Base-by-base conservation (phyloP, 2,329 filamentous ascomycete species). In the Trichoderma semiorbis region DNA sequence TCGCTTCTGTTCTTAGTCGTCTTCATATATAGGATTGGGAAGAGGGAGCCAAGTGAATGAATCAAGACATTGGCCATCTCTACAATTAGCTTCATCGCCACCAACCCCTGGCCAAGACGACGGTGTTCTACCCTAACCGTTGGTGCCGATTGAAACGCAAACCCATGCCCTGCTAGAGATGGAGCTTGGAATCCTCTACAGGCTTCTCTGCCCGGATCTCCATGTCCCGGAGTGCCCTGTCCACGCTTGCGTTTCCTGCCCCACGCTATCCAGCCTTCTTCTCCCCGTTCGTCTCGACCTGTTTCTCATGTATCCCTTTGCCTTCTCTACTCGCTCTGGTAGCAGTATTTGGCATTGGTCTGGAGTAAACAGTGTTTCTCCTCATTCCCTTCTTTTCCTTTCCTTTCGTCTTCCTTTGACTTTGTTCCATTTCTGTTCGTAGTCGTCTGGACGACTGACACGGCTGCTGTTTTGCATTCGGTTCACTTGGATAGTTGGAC, bases 361-460 rank as follows among this genome's bases (percentile, higher is more conserved):
- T 53, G 39, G 57, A 53, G 67, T 53, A 53, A 58, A 69, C 43
- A 16, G 36, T 50, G 34, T 62, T 62, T 30, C 60, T 62, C 32
- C 43, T 5, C 21, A 14, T 58, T 39, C 12, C 8, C 7, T 34
- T 60, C 36, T 24, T 57, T 63, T 36, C 30, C 62, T 57, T 50
- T 21, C 57, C 58, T 43, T 18, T 61, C 21, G 28, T 61, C 32
- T 57, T 58, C 11, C 18, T 18, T 50, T 64, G 36, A 24, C 30
- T 66, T 57, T 28, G 14, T 57, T 63, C 26, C 61, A 32, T 43
- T 53, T 34, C 36, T 18, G 14, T 50, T 69, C 50, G 36, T 26
- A 65, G 58, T 62, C 63, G 70, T 72, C 70, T 61, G 70, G 64
- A 69, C 70, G 70, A 68, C 70, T 68, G 64, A 47, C 32, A 47